These are phyloP conservation scores for Lasiodiplodia gonubiensis DNA, from an alignment of 2,329 filamentous ascomycete genomes.

Conservation along the genomic window DNA sequence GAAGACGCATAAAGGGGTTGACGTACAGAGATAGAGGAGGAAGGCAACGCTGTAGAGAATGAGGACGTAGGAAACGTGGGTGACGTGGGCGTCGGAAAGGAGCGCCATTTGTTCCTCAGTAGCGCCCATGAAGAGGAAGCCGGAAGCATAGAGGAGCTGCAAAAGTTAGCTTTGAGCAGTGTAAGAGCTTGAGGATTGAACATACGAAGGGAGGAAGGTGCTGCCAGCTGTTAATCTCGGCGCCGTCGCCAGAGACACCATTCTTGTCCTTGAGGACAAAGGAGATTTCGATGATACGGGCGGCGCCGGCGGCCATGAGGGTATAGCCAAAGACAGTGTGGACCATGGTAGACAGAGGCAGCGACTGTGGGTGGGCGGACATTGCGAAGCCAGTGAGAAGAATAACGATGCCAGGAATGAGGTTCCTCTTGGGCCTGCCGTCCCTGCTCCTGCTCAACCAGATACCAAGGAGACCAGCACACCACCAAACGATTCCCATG, in stretches of 20 bases:
- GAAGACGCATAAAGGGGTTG: slow-evolving; percentile 12
- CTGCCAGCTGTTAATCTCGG: slow-evolving; percentile 74
- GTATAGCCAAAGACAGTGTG: slow-evolving; percentile 93
- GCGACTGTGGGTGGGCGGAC: slow-evolving; percentile 84
- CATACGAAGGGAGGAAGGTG: slow-evolving; percentile 73
- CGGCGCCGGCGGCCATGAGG: slow-evolving; percentile 84
- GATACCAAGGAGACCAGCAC: slow-evolving; percentile 84
- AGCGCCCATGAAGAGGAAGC: slow-evolving; percentile 96
- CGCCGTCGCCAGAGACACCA: slow-evolving; percentile 69
- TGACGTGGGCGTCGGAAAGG: slow-evolving; percentile 74
- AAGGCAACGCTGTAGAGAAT: slow-evolving; percentile 91
- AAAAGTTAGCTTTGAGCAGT: slow-evolving; percentile 33
- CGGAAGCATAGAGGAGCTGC: slow-evolving; percentile 86
- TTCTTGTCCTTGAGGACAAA: slow-evolving; percentile 81
- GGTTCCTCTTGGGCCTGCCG: slow-evolving; percentile 86
- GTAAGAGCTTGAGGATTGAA: slow-evolving; percentile 34
- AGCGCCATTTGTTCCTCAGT: slow-evolving; percentile 95
- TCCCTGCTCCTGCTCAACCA: slow-evolving; percentile 88
- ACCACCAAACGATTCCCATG: slow-evolving; percentile 99
- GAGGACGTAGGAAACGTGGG: slow-evolving; percentile 89
- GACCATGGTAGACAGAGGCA: slow-evolving; percentile 84
- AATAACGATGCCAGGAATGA: slow-evolving; percentile 90
- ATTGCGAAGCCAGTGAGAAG: slow-evolving; percentile 94
- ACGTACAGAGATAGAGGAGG: slow-evolving; percentile 81
- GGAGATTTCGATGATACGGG: slow-evolving; percentile 86